Percentiles rank a stretch among this genome's conserved stretches.
These are phyloP conservation scores for Russula vinacea DNA, from an alignment of 768 basidiomycete genomes.

Conservation along the genomic window DNA sequence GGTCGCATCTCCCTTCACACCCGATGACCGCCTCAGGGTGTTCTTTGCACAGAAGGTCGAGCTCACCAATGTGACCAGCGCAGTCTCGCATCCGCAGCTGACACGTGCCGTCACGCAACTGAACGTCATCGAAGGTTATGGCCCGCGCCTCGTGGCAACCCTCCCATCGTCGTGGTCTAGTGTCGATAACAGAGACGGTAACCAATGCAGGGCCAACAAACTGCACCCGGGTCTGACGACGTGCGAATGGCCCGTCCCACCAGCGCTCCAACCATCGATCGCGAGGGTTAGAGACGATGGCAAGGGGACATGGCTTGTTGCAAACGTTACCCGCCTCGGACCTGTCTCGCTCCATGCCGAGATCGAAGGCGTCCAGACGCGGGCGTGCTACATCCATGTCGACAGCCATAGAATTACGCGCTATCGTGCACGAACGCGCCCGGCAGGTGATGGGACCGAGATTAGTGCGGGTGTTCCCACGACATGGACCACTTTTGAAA, in stretches of 20 bases:
- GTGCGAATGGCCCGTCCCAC: constrained; percentile 49
- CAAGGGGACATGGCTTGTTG: constrained; percentile 43
- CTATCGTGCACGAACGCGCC: constrained; percentile 18
- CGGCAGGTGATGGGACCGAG: not conserved
- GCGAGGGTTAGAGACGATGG: constrained; percentile 28
- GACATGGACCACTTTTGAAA: constrained; percentile 19
- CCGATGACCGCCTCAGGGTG: constrained; percentile 59
- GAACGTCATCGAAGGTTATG: constrained; percentile 44
- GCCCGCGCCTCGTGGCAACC: constrained; percentile 44
- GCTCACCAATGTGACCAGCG: constrained; percentile 33
- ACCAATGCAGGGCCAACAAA: constrained; percentile 30
- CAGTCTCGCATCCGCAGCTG: constrained; percentile 21
- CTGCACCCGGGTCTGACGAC: constrained; percentile 40
- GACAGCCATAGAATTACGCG: constrained; percentile 36
- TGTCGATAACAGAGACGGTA: constrained; percentile 37
- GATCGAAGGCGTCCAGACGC: constrained; percentile 57
- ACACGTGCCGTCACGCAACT: constrained; percentile 45
- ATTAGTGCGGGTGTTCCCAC: not conserved
- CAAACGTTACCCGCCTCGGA: constrained; percentile 44
- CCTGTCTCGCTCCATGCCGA: constrained; percentile 46
- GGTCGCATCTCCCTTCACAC: constrained; percentile 58
- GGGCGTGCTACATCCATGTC: constrained; percentile 61
- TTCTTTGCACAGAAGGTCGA: constrained; percentile 65
- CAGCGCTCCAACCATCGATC: constrained; percentile 41
- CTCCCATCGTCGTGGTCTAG: constrained; percentile 49